A percentile compares a stretch with the other conserved stretches of the same genome.
These are phyloP conservation scores for Pichia sp. DNA, from an alignment of 1,139 yeast genomes.

Conservation along the genomic window DNA sequence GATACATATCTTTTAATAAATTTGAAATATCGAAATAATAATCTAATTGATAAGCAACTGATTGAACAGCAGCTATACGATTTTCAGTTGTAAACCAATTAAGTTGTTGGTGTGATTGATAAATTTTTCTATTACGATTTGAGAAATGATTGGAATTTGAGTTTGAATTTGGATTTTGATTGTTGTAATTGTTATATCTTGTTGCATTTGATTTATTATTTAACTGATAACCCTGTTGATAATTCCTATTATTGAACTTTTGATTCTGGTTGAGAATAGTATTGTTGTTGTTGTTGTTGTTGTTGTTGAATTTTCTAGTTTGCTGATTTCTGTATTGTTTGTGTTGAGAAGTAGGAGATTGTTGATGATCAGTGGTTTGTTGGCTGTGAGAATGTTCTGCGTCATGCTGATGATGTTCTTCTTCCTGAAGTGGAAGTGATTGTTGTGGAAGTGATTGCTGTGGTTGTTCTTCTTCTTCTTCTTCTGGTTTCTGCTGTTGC, in stretches of 20 bases:
- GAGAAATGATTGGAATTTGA: too few relatives aligned
- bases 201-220: too few relatives aligned
- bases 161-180: background rate
- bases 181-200: background rate
- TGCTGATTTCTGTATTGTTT: too few relatives aligned
- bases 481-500: background rate
- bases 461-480: background rate
- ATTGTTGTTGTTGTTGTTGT: background rate
- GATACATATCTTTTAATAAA: constrained; percentile 68
- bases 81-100: constrained; percentile 12
- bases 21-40: constrained; percentile 88
- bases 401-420: too few relatives aligned
- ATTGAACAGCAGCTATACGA: constrained; percentile 9
- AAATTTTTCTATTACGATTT: constrained; percentile 6
- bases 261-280: background rate
- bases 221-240: constrained; percentile 1
- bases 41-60: constrained; percentile 55
- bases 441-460: too few relatives aligned
- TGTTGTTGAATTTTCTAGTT: too few relatives aligned
- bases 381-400: too few relatives aligned
- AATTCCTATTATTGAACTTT: background rate
- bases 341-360: too few relatives aligned
- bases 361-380: background rate
- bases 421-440: too few relatives aligned
- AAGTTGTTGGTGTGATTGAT: constrained; percentile 3